Evolutionary conservation across 345 rosid species (phyloP), one percentile per base, ranked within the genome.

Genomic region (Melaleuca alternifolia): DNA sequence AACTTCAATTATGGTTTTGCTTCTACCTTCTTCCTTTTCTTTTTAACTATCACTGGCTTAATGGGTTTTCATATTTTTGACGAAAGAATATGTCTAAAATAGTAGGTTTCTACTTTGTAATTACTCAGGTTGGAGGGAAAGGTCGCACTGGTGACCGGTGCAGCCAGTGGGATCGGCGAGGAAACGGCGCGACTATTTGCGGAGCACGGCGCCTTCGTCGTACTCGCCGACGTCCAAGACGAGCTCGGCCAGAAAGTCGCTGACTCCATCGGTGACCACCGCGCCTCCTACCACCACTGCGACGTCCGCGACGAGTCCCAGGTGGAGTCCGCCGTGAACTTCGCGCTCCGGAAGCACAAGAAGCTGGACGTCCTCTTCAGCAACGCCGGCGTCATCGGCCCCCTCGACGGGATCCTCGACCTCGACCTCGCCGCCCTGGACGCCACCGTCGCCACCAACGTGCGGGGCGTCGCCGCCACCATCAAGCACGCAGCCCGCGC

Each of bases 141-240:
- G 91, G 93, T 97, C 52, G 98, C 95, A 24, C 89, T 97, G 51
- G 91, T 97, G 50, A 97, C 98, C 1, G 98, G 99, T 5, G 98
- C 92, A 57, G 98, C 98, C 11, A 96, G 99, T 46, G 99, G 99
- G 53, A 97, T 97, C 79, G 99, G 99, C 3, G 98, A 93, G 65
- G 95, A 91, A 81, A 91, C 98, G 33, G 97, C 87, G 51, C 89
- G 91, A 85, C 79, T 97, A 46, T 97, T 97, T 46, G 91, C 88
- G 0, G 90, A 94, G 41, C 88, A 95, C 20, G 99, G 99, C 2
- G 98, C 98, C 50, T 87, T 85, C 48, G 95, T 96, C 65, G 94
- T 97, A 1, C 90, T 88, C 2, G 96, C 92, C 7, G 99, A 97
- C 84, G 89, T 97, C 84, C 98, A 96, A 65, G 98, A 96, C 82